These are phyloP conservation scores for Aspergillus sp. DNA, from an alignment of 2,329 filamentous ascomycete species.

Conservation along the genomic window DNA sequence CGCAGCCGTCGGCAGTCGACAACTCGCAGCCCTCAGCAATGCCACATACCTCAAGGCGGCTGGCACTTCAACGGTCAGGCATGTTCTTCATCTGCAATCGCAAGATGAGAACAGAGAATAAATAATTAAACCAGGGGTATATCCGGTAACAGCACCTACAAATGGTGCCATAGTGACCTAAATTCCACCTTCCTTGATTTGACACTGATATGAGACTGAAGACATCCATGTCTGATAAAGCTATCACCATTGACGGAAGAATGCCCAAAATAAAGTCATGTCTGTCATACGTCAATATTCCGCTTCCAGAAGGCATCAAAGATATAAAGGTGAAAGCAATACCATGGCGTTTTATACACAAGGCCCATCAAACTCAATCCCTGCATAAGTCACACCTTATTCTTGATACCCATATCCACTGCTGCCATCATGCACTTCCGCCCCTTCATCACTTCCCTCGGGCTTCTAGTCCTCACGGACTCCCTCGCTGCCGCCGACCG, in stretches of 20 bases:
- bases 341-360: background rate
- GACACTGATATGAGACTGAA: background rate
- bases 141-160: background rate
- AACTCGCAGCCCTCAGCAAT: too few species aligned
- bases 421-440: background rate
- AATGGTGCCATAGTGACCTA: background rate
- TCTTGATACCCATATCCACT: background rate
- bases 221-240: background rate
- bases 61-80: too few species aligned
- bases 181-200: background rate
- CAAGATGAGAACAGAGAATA: too few species aligned
- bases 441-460: background rate
- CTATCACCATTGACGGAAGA: background rate
- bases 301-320: background rate
- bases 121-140: too few species aligned
- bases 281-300: background rate
- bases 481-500: background rate
- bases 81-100: too few species aligned
- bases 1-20: too few species aligned
- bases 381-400: background rate
- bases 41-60: too few species aligned
- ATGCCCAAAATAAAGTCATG: background rate
- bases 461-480: background rate
- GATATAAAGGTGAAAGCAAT: background rate
- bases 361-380: background rate